Evolutionary conservation across 371 early-diverging fungal genomes (phyloP).

Genomic region (Actinomucor elegans): DNA sequence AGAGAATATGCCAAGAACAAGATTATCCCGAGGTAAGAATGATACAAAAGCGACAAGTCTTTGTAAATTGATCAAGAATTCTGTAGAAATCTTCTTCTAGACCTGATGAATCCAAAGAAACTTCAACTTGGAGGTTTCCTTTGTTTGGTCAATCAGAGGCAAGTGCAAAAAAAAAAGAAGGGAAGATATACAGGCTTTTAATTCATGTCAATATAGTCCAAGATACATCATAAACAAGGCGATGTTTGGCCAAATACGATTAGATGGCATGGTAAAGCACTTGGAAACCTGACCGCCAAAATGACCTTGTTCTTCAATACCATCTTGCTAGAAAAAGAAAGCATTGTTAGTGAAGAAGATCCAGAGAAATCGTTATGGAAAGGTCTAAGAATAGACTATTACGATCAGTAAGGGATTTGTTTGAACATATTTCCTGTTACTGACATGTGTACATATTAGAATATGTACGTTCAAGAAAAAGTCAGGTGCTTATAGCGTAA

Average conservation of each 20-base stretch:
- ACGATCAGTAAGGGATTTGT: slow-evolving; percentile 55
- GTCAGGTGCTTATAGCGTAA: slow-evolving; percentile 53
- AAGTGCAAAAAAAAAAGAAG: neutral
- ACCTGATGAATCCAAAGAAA: slow-evolving; percentile 31
- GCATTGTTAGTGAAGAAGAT: slow-evolving; percentile 50
- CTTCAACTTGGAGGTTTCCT: slow-evolving; percentile 33
- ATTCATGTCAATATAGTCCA: slow-evolving; percentile 7
- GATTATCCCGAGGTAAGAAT: slow-evolving; percentile 47
- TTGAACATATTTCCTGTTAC: slow-evolving; percentile 39
- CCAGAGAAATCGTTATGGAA: slow-evolving; percentile 58
- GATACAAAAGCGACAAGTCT: no score
- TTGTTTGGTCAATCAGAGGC: slow-evolving; percentile 33
- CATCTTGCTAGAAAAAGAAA: slow-evolving; percentile 56
- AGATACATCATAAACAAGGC: slow-evolving; percentile 24
- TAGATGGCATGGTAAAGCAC: slow-evolving; percentile 56
- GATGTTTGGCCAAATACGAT: slow-evolving; percentile 54
- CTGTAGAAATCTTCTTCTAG: slow-evolving; percentile 19
- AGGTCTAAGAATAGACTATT: slow-evolving; percentile 53
- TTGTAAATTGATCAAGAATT: neutral
- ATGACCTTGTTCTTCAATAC: slow-evolving; percentile 66
- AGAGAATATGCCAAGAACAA: slow-evolving; percentile 44
- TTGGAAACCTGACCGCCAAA: slow-evolving; percentile 57
- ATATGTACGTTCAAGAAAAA: slow-evolving; percentile 55
- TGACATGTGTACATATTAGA: slow-evolving; percentile 30
- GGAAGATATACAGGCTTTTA: neutral